Evolutionary conservation across 169 alveolate species (phyloP).

Genomic region (Plasmodium relictum): DNA sequence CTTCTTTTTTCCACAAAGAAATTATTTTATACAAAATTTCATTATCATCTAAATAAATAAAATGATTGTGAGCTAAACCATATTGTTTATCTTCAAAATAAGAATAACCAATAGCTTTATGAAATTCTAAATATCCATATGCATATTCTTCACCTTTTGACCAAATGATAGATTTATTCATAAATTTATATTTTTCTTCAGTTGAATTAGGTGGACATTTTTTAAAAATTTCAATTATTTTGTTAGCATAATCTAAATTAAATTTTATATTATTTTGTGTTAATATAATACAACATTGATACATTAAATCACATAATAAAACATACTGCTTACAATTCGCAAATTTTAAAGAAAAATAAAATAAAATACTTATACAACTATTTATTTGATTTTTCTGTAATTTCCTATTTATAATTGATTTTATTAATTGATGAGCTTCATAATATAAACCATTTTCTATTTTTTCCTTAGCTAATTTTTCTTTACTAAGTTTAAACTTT

Average conservation of each 20-base stretch:
- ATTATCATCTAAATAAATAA: constrained; percentile 60
- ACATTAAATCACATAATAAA: constrained; percentile 75
- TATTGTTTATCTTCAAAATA: constrained; percentile 65
- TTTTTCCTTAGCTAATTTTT: constrained; percentile 58
- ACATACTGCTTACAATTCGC: constrained; percentile 59
- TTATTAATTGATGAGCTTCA: constrained; percentile 75
- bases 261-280: constrained; percentile 36
- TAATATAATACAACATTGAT: constrained; percentile 41
- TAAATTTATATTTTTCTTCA: constrained; percentile 77
- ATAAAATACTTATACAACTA: constrained; percentile 29
- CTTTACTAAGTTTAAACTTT: constrained; percentile 15
- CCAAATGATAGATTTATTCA: constrained; percentile 66
- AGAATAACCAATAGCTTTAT: constrained; percentile 54
- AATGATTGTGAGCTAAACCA: constrained; percentile 75
- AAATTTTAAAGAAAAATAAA: constrained; percentile 49
- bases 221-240: constrained; percentile 68
- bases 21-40: constrained; percentile 36
- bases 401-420: constrained; percentile 56
- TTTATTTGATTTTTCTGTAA: constrained; percentile 37
- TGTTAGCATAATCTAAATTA: constrained; percentile 48
- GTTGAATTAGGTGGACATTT: constrained; percentile 67
- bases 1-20: constrained; percentile 56
- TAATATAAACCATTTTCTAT: constrained; percentile 49
- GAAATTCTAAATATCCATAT: constrained; percentile 69
- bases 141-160: constrained; percentile 47